A percentile compares a stretch with the other conserved stretches of the same genome.
Evolutionary conservation across 2,329 filamentous ascomycete species (phyloP).

Genomic region (Pseudogymnoascus sp.): DNA sequence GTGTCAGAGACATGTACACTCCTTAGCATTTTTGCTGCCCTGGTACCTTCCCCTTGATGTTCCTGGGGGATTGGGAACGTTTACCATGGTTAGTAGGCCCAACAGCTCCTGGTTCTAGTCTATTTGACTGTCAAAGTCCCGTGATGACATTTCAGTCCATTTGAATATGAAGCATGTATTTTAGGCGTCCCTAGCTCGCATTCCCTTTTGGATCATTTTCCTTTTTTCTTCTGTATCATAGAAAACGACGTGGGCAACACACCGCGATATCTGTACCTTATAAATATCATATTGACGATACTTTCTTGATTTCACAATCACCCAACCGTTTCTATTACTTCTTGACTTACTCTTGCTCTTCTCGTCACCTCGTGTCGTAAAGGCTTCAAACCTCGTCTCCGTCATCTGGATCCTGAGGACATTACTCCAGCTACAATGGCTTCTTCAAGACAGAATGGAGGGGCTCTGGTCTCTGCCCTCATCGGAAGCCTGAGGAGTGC

Average conservation of each 20-base stretch:
- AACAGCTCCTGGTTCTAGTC: not conserved
- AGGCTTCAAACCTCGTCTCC: not conserved
- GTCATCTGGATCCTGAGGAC: not conserved
- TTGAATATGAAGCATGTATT: not conserved
- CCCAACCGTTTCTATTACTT: not conserved
- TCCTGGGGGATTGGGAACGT: not conserved
- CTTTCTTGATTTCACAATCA: not conserved
- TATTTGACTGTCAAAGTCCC: not conserved
- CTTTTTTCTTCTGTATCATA: not conserved
- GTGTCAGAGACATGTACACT: not conserved
- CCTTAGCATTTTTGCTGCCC: not conserved
- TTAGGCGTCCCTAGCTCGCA: not conserved
- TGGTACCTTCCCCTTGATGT: not conserved
- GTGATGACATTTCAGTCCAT: not conserved
- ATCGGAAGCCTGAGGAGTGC: not conserved
- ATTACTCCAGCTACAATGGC: not conserved
- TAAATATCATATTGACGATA: not conserved
- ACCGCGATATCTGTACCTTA: not conserved
- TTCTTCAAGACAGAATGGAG: not conserved
- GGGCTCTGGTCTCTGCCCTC: no score
- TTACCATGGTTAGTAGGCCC: not conserved
- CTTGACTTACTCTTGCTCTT: not conserved
- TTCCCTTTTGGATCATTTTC: not conserved
- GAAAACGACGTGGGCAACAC: not conserved
- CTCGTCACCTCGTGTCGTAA: not conserved